Conservation (phyloP, 768 basidiomycete genomes). For the Collybia nuda region DNA sequence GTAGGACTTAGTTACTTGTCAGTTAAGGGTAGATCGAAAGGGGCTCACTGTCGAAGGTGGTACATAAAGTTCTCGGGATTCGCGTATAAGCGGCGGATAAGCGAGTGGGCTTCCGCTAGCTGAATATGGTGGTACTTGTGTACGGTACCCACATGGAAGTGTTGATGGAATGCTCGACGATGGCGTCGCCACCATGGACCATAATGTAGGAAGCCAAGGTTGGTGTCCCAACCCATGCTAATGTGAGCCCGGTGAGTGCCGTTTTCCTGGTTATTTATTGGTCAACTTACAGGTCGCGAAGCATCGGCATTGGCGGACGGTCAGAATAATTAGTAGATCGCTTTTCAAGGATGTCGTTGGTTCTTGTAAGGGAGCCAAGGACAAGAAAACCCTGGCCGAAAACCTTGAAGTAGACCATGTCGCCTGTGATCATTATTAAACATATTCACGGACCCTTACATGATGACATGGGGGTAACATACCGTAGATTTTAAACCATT, state of each 20-base stretch:
- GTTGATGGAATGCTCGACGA: no score
- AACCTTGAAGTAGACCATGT: background rate
- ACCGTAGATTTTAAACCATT: background rate
- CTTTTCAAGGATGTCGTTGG: slow-evolving; percentile 21
- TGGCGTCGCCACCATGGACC: no score
- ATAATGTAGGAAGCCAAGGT: no score
- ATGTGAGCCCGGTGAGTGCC: no score
- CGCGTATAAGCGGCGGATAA: slow-evolving; percentile 9
- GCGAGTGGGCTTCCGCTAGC: slow-evolving; percentile 5
- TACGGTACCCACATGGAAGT: no score
- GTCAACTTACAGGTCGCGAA: slow-evolving; percentile 20
- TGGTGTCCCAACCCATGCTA: no score
- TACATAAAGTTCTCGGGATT: slow-evolving; percentile 7
- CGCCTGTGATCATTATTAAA: background rate
- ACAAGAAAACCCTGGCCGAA: slow-evolving; percentile 25
- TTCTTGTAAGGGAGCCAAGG: slow-evolving; percentile 21
- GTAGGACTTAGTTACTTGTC: background rate
- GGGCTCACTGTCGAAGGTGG: slow-evolving; percentile 14
- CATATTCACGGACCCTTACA: no score
- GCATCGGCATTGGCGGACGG: slow-evolving; percentile 31
- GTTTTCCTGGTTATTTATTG: background rate
- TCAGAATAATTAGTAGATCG: slow-evolving; percentile 30
- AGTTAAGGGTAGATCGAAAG: background rate
- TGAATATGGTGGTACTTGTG: no score
- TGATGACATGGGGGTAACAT: background rate